Percentiles rank a stretch among this genome's conserved stretches.
These are phyloP conservation scores for Chlorella sp. DNA, from an alignment of 139 green algal species.

Conservation along the genomic window DNA sequence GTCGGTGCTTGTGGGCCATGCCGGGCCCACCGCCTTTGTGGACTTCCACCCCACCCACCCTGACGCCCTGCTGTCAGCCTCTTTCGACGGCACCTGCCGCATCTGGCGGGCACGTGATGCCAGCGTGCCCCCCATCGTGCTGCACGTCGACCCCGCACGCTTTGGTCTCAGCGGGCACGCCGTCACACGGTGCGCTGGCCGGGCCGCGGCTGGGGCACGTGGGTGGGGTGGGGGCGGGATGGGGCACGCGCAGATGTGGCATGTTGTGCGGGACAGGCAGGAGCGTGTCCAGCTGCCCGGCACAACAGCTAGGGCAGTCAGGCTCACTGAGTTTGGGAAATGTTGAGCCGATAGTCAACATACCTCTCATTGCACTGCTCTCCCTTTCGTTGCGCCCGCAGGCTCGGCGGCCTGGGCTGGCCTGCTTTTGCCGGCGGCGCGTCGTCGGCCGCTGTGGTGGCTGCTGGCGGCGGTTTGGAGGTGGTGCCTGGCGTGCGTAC, in stretches of 20 bases:
- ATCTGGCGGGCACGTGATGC: slow-evolving; percentile 70
- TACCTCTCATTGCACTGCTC: background rate
- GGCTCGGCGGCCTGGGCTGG: slow-evolving; percentile 23
- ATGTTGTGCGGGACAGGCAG: background rate
- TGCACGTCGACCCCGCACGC: slow-evolving; percentile 26
- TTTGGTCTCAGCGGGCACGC: slow-evolving; percentile 32
- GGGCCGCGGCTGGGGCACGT: background rate
- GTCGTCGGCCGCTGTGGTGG: background rate
- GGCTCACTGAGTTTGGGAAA: background rate
- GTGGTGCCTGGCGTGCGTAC: background rate
- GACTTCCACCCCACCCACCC: slow-evolving; percentile 69
- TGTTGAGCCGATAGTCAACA: background rate
- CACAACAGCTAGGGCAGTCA: background rate
- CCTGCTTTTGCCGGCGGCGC: background rate
- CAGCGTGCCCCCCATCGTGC: slow-evolving; percentile 43
- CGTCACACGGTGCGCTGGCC: background rate
- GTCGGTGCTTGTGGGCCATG: slow-evolving; percentile 72
- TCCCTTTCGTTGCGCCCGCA: background rate
- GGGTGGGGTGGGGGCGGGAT: background rate
- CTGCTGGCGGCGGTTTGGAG: background rate
- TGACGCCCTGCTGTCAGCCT: slow-evolving; percentile 71
- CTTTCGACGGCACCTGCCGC: slow-evolving; percentile 76
- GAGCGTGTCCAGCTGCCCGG: background rate
- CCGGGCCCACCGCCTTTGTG: slow-evolving; percentile 61
- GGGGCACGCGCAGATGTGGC: background rate